Percentiles rank a stretch among this genome's conserved stretches.
Conservation (phyloP, 345 rosid genomes). For the Stellera chamaejasme region DNA sequence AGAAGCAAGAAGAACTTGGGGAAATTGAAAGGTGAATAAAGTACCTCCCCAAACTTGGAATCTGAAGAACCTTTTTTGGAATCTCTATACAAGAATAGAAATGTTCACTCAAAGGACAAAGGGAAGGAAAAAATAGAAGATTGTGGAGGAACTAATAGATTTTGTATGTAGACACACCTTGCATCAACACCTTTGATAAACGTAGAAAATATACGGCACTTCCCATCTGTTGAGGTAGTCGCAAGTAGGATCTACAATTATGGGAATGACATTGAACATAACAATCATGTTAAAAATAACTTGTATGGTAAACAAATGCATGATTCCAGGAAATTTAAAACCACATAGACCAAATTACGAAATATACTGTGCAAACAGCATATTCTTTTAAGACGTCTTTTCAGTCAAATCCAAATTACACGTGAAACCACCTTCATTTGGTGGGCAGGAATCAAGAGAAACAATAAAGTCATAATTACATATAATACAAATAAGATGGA, state of each 20-base stretch:
- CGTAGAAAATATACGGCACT: constrained; percentile 91
- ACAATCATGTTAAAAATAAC: background rate
- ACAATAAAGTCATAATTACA: no score
- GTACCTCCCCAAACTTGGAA: constrained; percentile 93
- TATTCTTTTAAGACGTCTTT: no score
- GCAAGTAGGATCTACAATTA: constrained; percentile 71
- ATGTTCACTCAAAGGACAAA: constrained; percentile 8
- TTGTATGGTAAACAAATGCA: no score
- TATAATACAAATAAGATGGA: no score
- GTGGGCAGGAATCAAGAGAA: no score
- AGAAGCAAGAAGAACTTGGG: background rate
- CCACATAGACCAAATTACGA: no score
- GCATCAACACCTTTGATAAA: constrained; percentile 97
- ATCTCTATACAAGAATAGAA: constrained; percentile 46
- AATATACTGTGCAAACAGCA: no score
- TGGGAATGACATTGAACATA: constrained; percentile 6
- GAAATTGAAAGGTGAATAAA: constrained; percentile 13
- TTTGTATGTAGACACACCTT: constrained; percentile 34
- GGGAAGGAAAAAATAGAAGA: background rate
- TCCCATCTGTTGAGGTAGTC: constrained; percentile 96
- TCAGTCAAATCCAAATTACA: no score
- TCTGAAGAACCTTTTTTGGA: constrained; percentile 62
- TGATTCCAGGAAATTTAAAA: no score
- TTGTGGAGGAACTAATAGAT: constrained; percentile 2
- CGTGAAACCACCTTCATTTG: no score